Base-by-base conservation (phyloP, 2,329 filamentous ascomycete species). In the Ophiostoma perfectum region DNA sequence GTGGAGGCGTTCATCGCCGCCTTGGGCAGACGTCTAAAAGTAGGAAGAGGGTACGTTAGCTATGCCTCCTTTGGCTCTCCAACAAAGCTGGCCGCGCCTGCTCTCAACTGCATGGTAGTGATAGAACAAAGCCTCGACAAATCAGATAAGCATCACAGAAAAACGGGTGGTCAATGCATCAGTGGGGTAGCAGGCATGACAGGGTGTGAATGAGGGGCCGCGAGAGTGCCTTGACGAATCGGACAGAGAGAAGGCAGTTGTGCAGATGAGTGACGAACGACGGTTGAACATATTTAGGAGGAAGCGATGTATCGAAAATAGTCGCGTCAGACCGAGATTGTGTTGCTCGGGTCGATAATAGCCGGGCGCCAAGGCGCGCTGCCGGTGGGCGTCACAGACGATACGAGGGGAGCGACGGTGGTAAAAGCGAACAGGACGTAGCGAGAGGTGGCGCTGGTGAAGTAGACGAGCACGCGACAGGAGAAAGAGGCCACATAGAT, bases 1-100 rank as follows among this genome's bases (percentile, higher is more conserved):
- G 78, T 95, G 81, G 78, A 97, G 88, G 78, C 92, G 89, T 73
- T 96, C 93, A 91, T 98, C 93, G 82, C 92, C 89, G 80, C 93
- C 93, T 78, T 88, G 88, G 78, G 90, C 89, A 76, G 95, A 99
- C 81, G 88, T 84, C 95, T 98, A 77, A 69, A 73, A 27, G 27
- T 27, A 27, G 27, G 18, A 1, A 14, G 36, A 16, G 64, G 70
- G 49, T 27, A 27, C 27, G 27, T 63, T 63, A 63, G 39, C 16
- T 3, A 42, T 18, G 16, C 8, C 7, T 41, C 38, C 41, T 63
- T 41, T 5, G 9, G 6, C 11, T 14, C 18, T 14, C 8, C 7
- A 71, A 16, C 6, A 69, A 52, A 70, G 45, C 66, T 14, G 18
- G 14, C 6, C 14, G 16, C 9, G 58, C 16, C 38, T 38, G 38